These are phyloP conservation scores for Claviceps arundinis DNA, from an alignment of 2,329 filamentous ascomycete species.

Conservation along the genomic window DNA sequence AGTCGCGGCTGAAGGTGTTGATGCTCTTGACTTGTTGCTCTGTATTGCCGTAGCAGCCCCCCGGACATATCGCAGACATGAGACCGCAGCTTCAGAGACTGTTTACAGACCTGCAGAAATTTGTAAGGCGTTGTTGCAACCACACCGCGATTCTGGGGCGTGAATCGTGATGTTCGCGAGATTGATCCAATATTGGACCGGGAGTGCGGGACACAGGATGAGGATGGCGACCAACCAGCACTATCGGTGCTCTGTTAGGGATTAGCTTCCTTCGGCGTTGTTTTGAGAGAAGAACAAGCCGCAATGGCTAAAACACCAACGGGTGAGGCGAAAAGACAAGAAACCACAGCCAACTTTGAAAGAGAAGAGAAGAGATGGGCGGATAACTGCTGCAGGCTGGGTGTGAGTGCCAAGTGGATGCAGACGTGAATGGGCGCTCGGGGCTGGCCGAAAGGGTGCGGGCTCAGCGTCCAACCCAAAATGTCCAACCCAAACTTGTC, in stretches of 20 bases:
- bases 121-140: too few species aligned
- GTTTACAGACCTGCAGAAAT: too few species aligned
- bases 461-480: too few species aligned
- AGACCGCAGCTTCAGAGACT: neutral
- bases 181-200: neutral
- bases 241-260: neutral
- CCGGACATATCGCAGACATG: neutral
- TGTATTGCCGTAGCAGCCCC: constrained; percentile 2
- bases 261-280: neutral
- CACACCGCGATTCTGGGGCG: too few species aligned
- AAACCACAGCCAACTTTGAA: neutral
- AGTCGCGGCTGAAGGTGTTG: neutral
- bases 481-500: too few species aligned
- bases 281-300: neutral
- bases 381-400: neutral
- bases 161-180: neutral
- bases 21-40: constrained; percentile 4
- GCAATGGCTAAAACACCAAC: neutral
- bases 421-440: neutral
- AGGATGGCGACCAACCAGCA: neutral
- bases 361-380: neutral
- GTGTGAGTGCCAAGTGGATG: neutral
- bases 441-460: neutral
- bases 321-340: neutral
- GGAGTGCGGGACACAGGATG: neutral